A percentile compares a stretch with the other conserved stretches of the same genome.
Conservation (phyloP, 1,139 yeast genomes). For the Candida sanyaensis region DNA sequence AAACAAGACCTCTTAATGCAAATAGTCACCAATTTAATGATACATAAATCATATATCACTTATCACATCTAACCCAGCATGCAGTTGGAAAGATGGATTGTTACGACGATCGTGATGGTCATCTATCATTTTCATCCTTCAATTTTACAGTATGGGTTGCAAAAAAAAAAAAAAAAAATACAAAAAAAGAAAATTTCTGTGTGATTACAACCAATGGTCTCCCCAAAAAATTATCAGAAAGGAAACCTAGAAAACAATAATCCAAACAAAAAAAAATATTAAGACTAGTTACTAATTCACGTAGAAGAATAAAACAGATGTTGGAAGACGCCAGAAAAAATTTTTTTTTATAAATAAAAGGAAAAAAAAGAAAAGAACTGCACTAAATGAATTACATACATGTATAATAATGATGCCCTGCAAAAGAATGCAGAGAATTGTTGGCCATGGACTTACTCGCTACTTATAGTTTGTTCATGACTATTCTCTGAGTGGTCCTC, state of each 20-base stretch:
- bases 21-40: neutral
- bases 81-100: neutral
- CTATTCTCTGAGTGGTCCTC: neutral
- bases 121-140: neutral
- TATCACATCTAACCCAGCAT: neutral
- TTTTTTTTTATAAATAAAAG: no score
- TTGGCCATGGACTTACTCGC: neutral
- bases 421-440: no score
- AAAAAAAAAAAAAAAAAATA: neutral
- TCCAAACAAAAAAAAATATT: neutral
- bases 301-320: neutral
- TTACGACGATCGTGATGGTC: neutral
- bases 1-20: neutral
- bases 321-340: no score
- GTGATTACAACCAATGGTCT: neutral
- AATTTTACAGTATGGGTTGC: constrained; percentile 1
- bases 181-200: no score
- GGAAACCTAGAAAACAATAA: no score
- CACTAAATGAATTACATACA: no score
- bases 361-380: neutral
- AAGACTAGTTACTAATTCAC: neutral
- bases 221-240: neutral
- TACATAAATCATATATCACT: neutral
- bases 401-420: no score
- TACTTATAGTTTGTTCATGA: constrained; percentile 3